A percentile compares a stretch with the other conserved stretches of the same genome.
Evolutionary conservation across 192 early-diverging fungal genomes (phyloP).

Genomic region (Backusella sp.): DNA sequence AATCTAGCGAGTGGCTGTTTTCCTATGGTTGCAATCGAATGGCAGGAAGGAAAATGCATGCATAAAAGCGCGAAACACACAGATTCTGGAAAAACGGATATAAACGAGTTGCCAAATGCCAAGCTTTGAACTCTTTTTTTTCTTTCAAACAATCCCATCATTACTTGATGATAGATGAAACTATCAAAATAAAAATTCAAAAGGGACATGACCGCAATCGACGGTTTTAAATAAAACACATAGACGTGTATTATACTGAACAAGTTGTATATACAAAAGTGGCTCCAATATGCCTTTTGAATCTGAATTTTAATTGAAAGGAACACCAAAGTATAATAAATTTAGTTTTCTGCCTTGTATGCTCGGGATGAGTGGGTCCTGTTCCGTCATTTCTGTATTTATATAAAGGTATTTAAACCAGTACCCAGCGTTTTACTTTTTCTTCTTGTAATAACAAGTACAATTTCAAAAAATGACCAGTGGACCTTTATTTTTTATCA

Average conservation of each 20-base stretch:
- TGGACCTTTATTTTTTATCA: slow-evolving; percentile 13
- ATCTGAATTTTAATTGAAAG: neutral
- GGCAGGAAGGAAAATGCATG: neutral
- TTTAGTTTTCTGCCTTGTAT: neutral
- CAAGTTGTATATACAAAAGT: neutral
- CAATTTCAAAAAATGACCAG: neutral
- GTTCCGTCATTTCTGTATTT: neutral
- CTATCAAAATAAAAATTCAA: neutral
- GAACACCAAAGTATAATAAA: neutral
- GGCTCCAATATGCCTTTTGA: neutral
- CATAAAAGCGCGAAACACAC: neutral
- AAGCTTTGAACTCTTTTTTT: neutral
- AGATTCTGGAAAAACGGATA: neutral
- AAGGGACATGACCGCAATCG: neutral
- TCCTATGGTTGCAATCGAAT: neutral
- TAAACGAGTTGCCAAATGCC: neutral
- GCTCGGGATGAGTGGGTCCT: neutral
- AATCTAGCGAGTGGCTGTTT: no score
- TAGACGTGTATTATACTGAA: neutral
- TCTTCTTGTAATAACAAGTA: neutral
- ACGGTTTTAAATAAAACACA: neutral
- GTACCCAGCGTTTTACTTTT: neutral
- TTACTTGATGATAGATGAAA: neutral
- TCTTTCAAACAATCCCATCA: neutral
- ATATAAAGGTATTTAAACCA: neutral